Evolutionary conservation across 148 eudicot species (phyloP).

Genomic region (Polygonum maritimum): DNA sequence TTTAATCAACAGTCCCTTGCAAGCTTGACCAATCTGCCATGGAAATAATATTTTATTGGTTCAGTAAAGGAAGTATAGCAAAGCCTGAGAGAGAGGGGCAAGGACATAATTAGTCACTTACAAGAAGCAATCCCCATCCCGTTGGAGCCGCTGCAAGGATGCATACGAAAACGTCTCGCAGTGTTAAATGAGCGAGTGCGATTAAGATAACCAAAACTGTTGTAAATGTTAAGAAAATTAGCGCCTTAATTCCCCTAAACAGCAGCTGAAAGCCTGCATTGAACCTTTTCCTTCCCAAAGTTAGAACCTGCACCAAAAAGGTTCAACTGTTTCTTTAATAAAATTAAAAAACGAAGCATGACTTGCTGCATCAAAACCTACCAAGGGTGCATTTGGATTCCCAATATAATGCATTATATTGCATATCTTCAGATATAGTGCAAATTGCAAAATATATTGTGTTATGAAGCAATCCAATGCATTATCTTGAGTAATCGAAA

Average conservation of each 20-base stretch:
- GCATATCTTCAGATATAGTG: no score
- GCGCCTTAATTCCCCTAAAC: slow-evolving; percentile 40
- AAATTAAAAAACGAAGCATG: background rate
- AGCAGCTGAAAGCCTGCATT: slow-evolving; percentile 43
- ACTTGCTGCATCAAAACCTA: background rate
- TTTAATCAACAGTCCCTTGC: slow-evolving; percentile 1
- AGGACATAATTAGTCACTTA: slow-evolving; percentile 15
- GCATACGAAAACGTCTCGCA: slow-evolving; percentile 41
- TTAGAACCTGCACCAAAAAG: slow-evolving; percentile 27
- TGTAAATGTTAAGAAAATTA: slow-evolving; percentile 34
- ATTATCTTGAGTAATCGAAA: background rate
- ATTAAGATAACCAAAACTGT: slow-evolving; percentile 29
- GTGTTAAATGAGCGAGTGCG: slow-evolving; percentile 32
- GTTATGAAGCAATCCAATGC: no score
- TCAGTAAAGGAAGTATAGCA: background rate
- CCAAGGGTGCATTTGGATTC: no score
- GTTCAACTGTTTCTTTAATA: background rate
- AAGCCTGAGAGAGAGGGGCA: background rate
- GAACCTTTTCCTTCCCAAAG: slow-evolving; percentile 35
- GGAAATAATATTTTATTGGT: background rate
- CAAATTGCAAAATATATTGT: no score
- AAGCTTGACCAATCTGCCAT: slow-evolving; percentile 5
- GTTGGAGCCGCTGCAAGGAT: slow-evolving; percentile 62
- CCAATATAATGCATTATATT: no score
- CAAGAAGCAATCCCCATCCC: slow-evolving; percentile 69